Evolutionary conservation across 129 eudicot species (phyloP).

Genomic region (Ambrosia artemisiifolia): DNA sequence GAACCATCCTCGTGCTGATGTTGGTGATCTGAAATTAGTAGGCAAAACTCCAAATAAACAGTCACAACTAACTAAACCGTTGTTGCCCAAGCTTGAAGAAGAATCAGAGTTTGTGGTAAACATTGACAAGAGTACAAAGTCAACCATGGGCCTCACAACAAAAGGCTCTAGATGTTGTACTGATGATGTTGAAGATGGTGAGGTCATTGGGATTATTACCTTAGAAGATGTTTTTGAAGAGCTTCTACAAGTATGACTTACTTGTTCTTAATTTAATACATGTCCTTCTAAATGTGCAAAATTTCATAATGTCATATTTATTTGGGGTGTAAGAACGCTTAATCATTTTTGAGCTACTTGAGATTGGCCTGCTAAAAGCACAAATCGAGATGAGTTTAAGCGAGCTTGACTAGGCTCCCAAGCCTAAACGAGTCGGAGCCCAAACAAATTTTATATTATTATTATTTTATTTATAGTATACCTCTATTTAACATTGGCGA

Average conservation of each 20-base stretch:
- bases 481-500: too few species aligned
- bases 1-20: conserved; percentile 32
- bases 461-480: too few species aligned
- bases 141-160: conserved; percentile 10
- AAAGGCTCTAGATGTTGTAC: conserved; percentile 17
- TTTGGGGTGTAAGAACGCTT: too few species aligned
- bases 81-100: conserved; percentile 46
- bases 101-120: conserved; percentile 43
- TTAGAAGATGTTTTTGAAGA: conserved; percentile 98
- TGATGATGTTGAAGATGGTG: conserved; percentile 81
- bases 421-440: too few species aligned
- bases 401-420: too few species aligned
- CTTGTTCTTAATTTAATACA: neutral
- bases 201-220: conserved; percentile 91
- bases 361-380: too few species aligned
- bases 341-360: too few species aligned
- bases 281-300: neutral
- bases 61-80: conserved; percentile 50
- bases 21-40: conserved; percentile 17
- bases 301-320: neutral
- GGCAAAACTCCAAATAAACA: conserved; percentile 25
- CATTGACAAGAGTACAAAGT: conserved; percentile 38
- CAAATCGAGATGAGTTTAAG: too few species aligned
- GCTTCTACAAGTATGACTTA: conserved; percentile 69
- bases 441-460: too few species aligned